Conservation (phyloP, 202 grass and related monocot species). For the Zizania palustris region DNA sequence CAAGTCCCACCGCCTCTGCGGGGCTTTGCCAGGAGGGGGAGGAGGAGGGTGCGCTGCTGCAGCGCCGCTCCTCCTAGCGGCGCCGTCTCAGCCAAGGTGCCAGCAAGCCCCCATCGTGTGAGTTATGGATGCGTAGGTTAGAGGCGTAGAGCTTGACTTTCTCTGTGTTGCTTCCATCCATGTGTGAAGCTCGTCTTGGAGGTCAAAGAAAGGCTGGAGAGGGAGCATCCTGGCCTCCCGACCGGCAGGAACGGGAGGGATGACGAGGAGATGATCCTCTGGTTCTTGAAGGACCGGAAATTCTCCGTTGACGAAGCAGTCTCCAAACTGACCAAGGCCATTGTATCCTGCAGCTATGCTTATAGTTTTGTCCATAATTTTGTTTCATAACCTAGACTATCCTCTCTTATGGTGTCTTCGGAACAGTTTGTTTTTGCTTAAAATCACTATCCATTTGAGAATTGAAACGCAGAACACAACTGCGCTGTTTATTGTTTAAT, state of each 20-base stretch:
- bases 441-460: not conserved
- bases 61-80: slow-evolving; percentile 3
- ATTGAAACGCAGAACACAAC: not conserved
- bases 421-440: not conserved
- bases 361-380: not conserved
- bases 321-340: slow-evolving; percentile 72
- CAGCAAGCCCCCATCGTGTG: not conserved
- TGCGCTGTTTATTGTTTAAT: not conserved
- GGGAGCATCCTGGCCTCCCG: slow-evolving; percentile 63
- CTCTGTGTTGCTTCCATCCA: not conserved
- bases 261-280: slow-evolving; percentile 90
- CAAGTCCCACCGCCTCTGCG: slow-evolving; percentile 22
- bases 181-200: slow-evolving; percentile 70
- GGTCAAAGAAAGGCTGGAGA: slow-evolving; percentile 70
- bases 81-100: slow-evolving; percentile 36
- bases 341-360: slow-evolving; percentile 61
- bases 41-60: slow-evolving; percentile 26
- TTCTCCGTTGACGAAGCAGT: slow-evolving; percentile 68
- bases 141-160: not conserved
- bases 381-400: not conserved
- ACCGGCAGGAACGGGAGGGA: slow-evolving; percentile 74
- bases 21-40: not conserved
- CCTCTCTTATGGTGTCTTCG: not conserved
- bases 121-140: not conserved
- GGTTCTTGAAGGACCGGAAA: slow-evolving; percentile 90